Percentiles rank a stretch among this genome's conserved stretches.
These are phyloP conservation scores for Elaeagnus macrophylla DNA, from an alignment of 306 rosid genomes.

Conservation along the genomic window DNA sequence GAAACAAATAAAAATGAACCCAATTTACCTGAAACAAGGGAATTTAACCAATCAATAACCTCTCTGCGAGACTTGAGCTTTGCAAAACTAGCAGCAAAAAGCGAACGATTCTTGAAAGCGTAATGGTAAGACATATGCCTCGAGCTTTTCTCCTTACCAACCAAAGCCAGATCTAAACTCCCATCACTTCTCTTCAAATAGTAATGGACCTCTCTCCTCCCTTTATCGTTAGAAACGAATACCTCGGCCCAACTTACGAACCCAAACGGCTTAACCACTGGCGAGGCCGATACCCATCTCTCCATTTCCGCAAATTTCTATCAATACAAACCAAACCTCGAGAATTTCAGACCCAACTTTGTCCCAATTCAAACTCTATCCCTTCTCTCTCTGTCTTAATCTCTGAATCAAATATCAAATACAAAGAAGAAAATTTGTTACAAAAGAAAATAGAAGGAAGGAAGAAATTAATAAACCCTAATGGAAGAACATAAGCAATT, in stretches of 20 bases:
- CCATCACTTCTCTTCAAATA: slow-evolving; percentile 45
- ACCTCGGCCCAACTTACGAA: slow-evolving; percentile 70
- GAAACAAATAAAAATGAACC: too few species aligned
- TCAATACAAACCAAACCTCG: background rate
- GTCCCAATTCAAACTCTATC: background rate
- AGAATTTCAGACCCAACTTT: background rate
- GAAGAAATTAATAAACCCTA: background rate
- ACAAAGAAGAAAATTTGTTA: too few species aligned
- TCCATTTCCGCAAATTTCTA: slow-evolving; percentile 26
- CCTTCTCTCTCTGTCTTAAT: background rate
- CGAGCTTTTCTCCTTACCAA: slow-evolving; percentile 67
- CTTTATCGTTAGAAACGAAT: slow-evolving; percentile 42
- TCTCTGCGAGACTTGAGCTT: slow-evolving; percentile 76
- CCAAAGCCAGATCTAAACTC: slow-evolving; percentile 63
- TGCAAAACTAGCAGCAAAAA: slow-evolving; percentile 11
- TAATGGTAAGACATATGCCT: slow-evolving; percentile 66
- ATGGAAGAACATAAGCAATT: background rate
- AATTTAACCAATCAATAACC: slow-evolving; percentile 67
- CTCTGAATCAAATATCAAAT: too few species aligned
- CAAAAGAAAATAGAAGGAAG: too few species aligned
- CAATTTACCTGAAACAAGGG: slow-evolving; percentile 53
- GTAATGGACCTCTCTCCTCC: slow-evolving; percentile 66
- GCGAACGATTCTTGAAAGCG: slow-evolving; percentile 21
- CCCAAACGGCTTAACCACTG: slow-evolving; percentile 11
- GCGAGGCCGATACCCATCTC: slow-evolving; percentile 24